Conservation (phyloP, 495 filamentous ascomycete genomes). For the Aspergillus carlsbadensis region DNA sequence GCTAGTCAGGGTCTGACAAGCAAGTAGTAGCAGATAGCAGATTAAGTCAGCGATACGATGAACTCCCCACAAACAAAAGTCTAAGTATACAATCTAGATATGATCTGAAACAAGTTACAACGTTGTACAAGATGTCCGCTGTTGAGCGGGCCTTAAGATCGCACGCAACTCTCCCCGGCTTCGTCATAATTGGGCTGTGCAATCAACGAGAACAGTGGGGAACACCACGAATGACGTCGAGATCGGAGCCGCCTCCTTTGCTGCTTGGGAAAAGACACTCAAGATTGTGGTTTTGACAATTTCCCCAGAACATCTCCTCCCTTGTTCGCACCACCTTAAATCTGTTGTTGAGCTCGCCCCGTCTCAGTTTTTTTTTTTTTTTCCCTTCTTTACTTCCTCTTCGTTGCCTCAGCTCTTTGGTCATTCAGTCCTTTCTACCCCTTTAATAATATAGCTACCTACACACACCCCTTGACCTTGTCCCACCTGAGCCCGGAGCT, state of each 20-base stretch:
- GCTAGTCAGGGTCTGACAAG: neutral
- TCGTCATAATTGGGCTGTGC: conserved; percentile 12
- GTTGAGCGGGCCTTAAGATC: neutral
- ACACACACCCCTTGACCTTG: neutral
- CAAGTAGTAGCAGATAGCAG: neutral
- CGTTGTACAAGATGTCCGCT: too few relatives aligned
- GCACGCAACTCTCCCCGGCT: neutral
- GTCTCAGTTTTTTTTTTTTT: neutral
- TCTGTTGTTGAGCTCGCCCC: neutral
- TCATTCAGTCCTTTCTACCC: conserved; percentile 3
- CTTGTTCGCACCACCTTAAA: neutral
- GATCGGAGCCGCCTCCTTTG: conserved; percentile 9
- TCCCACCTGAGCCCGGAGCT: neutral
- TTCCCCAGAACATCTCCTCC: conserved; percentile 8
- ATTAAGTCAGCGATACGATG: too few relatives aligned
- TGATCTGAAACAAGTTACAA: too few relatives aligned
- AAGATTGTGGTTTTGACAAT: neutral
- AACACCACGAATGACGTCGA: conserved; percentile 13
- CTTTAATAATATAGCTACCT: neutral
- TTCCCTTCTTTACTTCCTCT: neutral
- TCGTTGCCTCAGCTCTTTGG: neutral
- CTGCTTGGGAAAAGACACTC: neutral
- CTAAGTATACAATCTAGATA: too few relatives aligned
- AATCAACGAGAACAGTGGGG: neutral
- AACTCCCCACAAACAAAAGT: too few relatives aligned